These are phyloP conservation scores for Alloteropsis semialata DNA, from an alignment of 176 grass and related monocot species.

Conservation along the genomic window DNA sequence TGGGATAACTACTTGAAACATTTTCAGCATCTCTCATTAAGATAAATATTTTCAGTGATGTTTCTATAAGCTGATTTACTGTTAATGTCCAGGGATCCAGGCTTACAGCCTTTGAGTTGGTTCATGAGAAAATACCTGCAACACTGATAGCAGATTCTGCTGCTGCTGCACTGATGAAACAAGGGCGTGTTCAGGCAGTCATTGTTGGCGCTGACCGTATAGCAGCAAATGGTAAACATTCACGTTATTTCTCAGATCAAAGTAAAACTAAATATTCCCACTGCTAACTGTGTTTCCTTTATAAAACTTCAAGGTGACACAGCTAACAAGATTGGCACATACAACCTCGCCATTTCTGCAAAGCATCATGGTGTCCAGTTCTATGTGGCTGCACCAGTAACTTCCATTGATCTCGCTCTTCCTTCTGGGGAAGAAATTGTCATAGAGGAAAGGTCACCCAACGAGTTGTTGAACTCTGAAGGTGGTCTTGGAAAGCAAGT, in stretches of 20 bases:
- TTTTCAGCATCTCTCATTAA: background rate
- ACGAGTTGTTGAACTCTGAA: slow-evolving; percentile 85
- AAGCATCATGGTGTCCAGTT: slow-evolving; percentile 80
- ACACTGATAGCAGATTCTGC: slow-evolving; percentile 93
- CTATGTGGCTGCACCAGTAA: slow-evolving; percentile 80
- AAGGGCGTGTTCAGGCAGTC: slow-evolving; percentile 57
- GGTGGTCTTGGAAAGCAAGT: slow-evolving; percentile 94
- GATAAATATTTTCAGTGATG: background rate
- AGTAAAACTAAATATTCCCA: background rate
- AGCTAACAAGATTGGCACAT: slow-evolving; percentile 97
- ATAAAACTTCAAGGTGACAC: slow-evolving; percentile 70
- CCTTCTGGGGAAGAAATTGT: slow-evolving; percentile 72
- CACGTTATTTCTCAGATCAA: background rate
- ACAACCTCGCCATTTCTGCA: slow-evolving; percentile 73
- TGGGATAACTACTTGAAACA: background rate
- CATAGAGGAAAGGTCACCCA: slow-evolving; percentile 90
- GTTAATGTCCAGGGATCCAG: slow-evolving; percentile 71
- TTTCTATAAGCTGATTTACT: slow-evolving; percentile 2
- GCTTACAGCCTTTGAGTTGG: slow-evolving; percentile 89
- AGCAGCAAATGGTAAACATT: slow-evolving; percentile 67
- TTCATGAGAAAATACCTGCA: slow-evolving; percentile 91
- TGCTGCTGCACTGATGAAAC: slow-evolving; percentile 83
- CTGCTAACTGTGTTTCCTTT: background rate
- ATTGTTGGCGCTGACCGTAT: slow-evolving; percentile 89
- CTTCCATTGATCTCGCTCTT: slow-evolving; percentile 79